A percentile compares a stretch with the other conserved stretches of the same genome.
Evolutionary conservation across 768 basidiomycete species (phyloP).

Genomic region (Mycena galopus): DNA sequence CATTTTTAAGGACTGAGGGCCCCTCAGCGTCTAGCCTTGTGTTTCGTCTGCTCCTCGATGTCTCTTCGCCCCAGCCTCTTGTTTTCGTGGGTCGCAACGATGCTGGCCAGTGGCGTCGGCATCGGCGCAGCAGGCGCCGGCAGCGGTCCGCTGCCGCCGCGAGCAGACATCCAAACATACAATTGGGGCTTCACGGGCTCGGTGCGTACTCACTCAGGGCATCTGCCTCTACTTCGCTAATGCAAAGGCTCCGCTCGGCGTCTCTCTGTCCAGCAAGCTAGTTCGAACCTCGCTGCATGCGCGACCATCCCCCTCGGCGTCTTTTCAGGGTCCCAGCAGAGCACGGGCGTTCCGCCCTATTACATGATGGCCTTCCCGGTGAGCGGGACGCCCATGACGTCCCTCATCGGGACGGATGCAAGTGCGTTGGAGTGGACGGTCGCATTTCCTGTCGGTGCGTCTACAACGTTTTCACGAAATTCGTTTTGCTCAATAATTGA

Average conservation of each 20-base stretch:
- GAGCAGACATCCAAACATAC: neutral
- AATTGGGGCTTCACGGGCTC: conserved; percentile 1
- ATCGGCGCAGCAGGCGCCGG: neutral
- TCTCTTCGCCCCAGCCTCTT: neutral
- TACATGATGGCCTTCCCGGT: conserved; percentile 57
- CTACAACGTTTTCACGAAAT: neutral
- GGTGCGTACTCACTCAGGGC: neutral
- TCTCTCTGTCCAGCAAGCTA: neutral
- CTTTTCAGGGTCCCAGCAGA: conserved; percentile 35
- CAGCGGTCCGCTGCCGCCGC: neutral
- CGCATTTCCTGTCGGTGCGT: conserved; percentile 56
- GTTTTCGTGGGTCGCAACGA: conserved; percentile 1
- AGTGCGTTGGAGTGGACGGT: conserved; percentile 53
- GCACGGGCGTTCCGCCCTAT: conserved; percentile 50
- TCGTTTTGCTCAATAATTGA: neutral
- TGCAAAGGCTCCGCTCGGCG: no score
- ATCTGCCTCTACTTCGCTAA: no score
- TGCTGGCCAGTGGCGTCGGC: neutral
- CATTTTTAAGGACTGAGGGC: neutral
- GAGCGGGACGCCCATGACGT: conserved; percentile 50
- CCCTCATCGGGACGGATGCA: conserved; percentile 49
- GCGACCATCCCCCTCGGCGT: conserved; percentile 42
- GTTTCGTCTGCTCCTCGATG: conserved; percentile 1
- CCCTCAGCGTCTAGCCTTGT: conserved; percentile 1
- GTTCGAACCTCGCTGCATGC: conserved; percentile 45